Evolutionary conservation across 352 stramenopile genomes (phyloP).

Genomic region (Pythium grandisporangium): DNA sequence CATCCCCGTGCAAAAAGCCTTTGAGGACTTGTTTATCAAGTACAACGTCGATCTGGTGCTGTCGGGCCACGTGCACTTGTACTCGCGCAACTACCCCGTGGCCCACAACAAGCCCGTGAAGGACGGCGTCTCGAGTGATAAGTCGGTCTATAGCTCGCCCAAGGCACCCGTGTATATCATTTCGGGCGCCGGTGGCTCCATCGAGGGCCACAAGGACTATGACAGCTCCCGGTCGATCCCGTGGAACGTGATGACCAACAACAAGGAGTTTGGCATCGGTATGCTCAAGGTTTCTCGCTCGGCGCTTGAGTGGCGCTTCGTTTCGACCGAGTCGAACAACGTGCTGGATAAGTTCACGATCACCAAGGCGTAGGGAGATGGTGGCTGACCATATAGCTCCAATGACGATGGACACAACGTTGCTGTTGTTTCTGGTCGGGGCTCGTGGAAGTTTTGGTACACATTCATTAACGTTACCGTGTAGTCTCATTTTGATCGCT

Average conservation of each 20-base stretch:
- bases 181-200: conserved; percentile 19
- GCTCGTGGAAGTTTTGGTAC: too few species aligned
- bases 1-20: conserved; percentile 26
- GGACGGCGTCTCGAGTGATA: conserved; percentile 32
- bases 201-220: conserved; percentile 19
- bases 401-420: too few species aligned
- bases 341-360: conserved; percentile 15
- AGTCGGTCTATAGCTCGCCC: conserved; percentile 25
- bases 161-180: conserved; percentile 44
- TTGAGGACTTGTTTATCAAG: conserved; percentile 49
- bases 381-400: too few species aligned
- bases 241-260: conserved; percentile 24
- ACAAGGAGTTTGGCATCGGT: conserved; percentile 28
- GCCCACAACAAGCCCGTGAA: conserved; percentile 20
- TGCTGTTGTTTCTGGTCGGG: too few species aligned
- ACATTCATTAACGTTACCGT: too few species aligned
- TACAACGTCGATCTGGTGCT: conserved; percentile 54
- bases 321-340: conserved; percentile 1
- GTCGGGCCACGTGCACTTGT: conserved; percentile 37
- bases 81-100: conserved; percentile 38
- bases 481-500: too few species aligned
- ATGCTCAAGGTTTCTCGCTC: conserved; percentile 10
- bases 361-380: conserved; percentile 8
- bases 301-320: conserved; percentile 9
- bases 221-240: conserved; percentile 9